These are phyloP conservation scores for Cryomyces antarcticus DNA, from an alignment of 495 filamentous ascomycete genomes.

Conservation along the genomic window DNA sequence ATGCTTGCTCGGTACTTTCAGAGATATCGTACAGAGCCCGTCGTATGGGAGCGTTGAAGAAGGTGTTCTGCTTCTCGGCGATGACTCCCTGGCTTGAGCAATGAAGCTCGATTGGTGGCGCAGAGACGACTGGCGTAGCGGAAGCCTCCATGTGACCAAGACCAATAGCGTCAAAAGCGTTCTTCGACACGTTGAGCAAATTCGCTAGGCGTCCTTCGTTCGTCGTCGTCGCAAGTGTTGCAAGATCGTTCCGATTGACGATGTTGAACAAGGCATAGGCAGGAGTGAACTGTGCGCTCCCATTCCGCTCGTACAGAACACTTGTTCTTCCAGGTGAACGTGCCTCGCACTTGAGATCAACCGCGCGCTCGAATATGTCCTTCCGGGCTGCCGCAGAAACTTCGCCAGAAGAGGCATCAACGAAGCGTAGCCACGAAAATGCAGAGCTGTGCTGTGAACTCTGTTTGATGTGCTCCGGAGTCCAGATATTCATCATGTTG, in stretches of 20 bases:
- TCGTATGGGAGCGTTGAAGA: constrained; percentile 64
- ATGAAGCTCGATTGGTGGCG: constrained; percentile 69
- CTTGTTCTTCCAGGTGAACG: constrained; percentile 25
- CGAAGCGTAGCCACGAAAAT: constrained; percentile 85
- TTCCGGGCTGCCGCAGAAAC: constrained; percentile 42
- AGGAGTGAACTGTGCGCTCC: constrained; percentile 34
- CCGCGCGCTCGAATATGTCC: constrained; percentile 42
- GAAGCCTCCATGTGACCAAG: constrained; percentile 63
- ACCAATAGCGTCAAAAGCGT: constrained; percentile 43
- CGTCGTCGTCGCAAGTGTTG: constrained; percentile 48
- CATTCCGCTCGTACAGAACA: constrained; percentile 40
- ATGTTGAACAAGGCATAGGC: constrained; percentile 66
- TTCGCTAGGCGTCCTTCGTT: constrained; percentile 48
- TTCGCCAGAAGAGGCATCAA: constrained; percentile 55
- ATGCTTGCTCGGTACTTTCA: constrained; percentile 44
- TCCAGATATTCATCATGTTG: constrained; percentile 78
- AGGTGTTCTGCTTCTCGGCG: constrained; percentile 45
- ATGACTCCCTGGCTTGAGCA: constrained; percentile 47
- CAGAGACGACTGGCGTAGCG: constrained; percentile 50
- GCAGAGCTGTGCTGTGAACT: constrained; percentile 32
- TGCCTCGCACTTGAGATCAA: constrained; percentile 26
- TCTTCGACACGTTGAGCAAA: constrained; percentile 60
- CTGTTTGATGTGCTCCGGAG: constrained; percentile 52
- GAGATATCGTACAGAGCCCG: constrained; percentile 51
- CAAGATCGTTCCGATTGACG: constrained; percentile 43